Evolutionary conservation across 371 early-diverging fungal genomes (phyloP).

Genomic region (Mortierella sp.): DNA sequence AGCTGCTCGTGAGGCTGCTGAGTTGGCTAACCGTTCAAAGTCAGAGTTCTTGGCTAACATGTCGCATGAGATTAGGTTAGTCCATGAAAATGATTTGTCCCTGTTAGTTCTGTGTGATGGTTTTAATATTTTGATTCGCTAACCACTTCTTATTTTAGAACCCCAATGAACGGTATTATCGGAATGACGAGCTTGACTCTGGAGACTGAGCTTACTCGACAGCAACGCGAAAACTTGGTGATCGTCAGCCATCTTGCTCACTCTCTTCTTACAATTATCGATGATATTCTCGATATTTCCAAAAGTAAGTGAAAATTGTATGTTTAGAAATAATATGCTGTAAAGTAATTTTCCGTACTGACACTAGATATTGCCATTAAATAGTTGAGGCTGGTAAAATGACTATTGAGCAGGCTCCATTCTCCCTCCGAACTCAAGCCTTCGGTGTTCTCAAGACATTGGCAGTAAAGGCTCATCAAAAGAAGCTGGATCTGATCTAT

Average conservation of each 20-base stretch:
- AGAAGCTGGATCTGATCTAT: slow-evolving; percentile 73
- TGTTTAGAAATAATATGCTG: neutral
- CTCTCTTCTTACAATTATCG: slow-evolving; percentile 79
- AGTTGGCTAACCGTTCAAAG: slow-evolving; percentile 80
- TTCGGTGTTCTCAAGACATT: slow-evolving; percentile 76
- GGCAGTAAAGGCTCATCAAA: slow-evolving; percentile 76
- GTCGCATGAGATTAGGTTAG: slow-evolving; percentile 72
- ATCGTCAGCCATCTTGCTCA: slow-evolving; percentile 77
- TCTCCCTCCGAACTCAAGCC: slow-evolving; percentile 72
- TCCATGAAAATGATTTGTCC: neutral
- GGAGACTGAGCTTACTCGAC: slow-evolving; percentile 76
- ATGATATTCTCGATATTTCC: slow-evolving; percentile 86
- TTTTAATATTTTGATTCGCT: neutral
- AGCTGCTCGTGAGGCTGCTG: slow-evolving; percentile 80
- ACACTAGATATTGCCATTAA: neutral
- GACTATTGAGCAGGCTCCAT: slow-evolving; percentile 76
- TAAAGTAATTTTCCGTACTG: neutral
- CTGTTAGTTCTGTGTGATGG: no score
- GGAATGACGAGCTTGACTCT: slow-evolving; percentile 79
- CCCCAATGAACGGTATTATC: slow-evolving; percentile 85
- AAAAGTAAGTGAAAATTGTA: slow-evolving; percentile 62
- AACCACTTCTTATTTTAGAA: slow-evolving; percentile 60
- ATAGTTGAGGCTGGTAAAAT: slow-evolving; percentile 81
- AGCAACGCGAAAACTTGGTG: slow-evolving; percentile 82
- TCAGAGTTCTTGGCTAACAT: slow-evolving; percentile 84